A percentile compares a stretch with the other conserved stretches of the same genome.
phyloP scores from a whole-genome alignment of 2,329 filamentous ascomycete genomes.

The Botrytis fabae region DNA sequence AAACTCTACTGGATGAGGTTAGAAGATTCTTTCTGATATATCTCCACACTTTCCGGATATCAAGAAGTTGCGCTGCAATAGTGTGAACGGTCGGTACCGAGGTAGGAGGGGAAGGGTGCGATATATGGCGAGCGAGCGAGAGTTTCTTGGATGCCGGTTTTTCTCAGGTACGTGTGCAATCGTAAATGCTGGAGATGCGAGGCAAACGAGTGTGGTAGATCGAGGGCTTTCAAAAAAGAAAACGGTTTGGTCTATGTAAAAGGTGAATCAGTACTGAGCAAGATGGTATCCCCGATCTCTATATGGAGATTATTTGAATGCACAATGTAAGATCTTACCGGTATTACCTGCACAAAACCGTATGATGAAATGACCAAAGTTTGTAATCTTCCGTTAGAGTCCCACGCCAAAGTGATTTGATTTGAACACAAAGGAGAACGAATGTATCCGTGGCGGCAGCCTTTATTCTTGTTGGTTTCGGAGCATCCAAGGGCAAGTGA shows the following conservation, averaged over 20 bases:
- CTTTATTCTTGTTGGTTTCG: slow-evolving; percentile 13
- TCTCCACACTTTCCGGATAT: not conserved
- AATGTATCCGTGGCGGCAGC: slow-evolving; percentile 2
- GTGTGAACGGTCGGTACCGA: not conserved
- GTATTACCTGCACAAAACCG: slow-evolving; percentile 8
- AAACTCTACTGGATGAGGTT: not conserved
- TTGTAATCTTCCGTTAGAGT: not conserved
- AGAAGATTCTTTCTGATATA: slow-evolving; percentile 3
- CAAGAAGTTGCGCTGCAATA: not conserved
- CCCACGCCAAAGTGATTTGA: not conserved
- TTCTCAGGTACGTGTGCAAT: not conserved
- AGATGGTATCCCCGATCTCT: not conserved
- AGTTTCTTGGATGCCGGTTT: not conserved
- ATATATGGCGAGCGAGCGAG: not conserved
- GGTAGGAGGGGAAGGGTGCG: not conserved
- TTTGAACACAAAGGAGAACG: not conserved
- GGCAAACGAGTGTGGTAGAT: slow-evolving; percentile 4
- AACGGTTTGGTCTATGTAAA: not conserved
- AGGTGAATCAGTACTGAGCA: slow-evolving; percentile 17
- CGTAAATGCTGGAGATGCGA: not conserved
- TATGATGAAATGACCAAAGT: slow-evolving; percentile 9
- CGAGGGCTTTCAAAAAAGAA: not conserved
- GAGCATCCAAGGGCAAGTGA: slow-evolving; percentile 4
- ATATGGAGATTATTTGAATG: slow-evolving; percentile 3
- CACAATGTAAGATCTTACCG: slow-evolving; percentile 15